A percentile compares a stretch with the other conserved stretches of the same genome.
phyloP scores from a whole-genome alignment of 768 basidiomycete species.

The Gyrodon lividus region DNA sequence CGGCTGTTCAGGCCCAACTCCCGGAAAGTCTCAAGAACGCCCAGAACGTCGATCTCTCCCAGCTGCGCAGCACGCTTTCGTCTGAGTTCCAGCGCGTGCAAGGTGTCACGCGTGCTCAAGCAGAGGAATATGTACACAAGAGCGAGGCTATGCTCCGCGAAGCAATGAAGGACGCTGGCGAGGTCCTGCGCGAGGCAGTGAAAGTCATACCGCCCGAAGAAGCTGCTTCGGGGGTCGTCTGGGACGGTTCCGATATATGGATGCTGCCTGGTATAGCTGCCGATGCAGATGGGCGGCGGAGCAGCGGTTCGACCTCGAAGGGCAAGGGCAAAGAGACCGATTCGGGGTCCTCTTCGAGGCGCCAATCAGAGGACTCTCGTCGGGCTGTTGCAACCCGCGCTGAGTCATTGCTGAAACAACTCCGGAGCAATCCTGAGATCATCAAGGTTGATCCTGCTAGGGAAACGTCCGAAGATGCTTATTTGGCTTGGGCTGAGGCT shows the following conservation, averaged over 20 bases:
- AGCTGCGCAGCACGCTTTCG: constrained; percentile 61
- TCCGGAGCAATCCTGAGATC: constrained; percentile 74
- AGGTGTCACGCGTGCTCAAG: constrained; percentile 69
- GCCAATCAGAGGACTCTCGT: constrained; percentile 39
- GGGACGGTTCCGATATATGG: constrained; percentile 91
- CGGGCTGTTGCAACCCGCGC: constrained; percentile 70
- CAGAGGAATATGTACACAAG: constrained; percentile 82
- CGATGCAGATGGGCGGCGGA: constrained; percentile 16
- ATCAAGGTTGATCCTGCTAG: constrained; percentile 72
- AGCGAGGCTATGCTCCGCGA: constrained; percentile 64
- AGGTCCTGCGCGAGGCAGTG: constrained; percentile 83
- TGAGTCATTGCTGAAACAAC: constrained; percentile 68
- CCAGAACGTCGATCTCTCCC: constrained; percentile 64
- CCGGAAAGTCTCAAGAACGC: constrained; percentile 66
- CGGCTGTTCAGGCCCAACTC: constrained; percentile 64
- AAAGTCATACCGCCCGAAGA: constrained; percentile 87
- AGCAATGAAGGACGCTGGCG: constrained; percentile 77
- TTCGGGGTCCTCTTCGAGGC: constrained; percentile 25
- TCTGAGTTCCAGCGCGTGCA: constrained; percentile 73
- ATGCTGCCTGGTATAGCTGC: constrained; percentile 50
- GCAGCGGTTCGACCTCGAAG: constrained; percentile 19
- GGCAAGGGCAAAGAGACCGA: constrained; percentile 38
- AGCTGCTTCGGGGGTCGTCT: constrained; percentile 46
- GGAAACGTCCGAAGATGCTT: constrained; percentile 57
- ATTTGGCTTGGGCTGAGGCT: constrained; percentile 58